phyloP scores from a whole-genome alignment of 208 protist genomes.

The Vickermania ingenoplastis region DNA sequence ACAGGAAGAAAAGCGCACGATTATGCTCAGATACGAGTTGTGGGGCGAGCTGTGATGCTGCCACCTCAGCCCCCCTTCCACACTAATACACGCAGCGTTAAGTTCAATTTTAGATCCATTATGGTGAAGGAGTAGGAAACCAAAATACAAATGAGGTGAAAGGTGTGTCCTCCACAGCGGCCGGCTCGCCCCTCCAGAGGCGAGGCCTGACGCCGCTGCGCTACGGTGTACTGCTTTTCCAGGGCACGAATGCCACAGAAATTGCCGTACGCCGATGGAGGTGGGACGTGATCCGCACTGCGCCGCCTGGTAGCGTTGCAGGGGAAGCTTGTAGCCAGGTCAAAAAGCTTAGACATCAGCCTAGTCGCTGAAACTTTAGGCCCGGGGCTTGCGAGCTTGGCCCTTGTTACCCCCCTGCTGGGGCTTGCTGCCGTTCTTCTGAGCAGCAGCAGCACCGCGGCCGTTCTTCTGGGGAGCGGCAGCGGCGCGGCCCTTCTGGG shows the following conservation, averaged over 20 bases:
- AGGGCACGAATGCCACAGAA: neutral
- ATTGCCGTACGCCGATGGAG: neutral
- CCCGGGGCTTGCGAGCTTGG: slow-evolving; percentile 3
- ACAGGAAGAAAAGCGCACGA: too few relatives aligned
- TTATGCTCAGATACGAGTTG: too few relatives aligned
- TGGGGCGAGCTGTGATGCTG: too few relatives aligned
- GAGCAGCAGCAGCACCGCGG: neutral
- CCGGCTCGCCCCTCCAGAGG: too few relatives aligned
- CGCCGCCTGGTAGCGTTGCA: neutral
- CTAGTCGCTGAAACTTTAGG: neutral
- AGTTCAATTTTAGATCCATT: too few relatives aligned
- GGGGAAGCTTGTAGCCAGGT: neutral
- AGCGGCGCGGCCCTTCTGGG: slow-evolving; percentile 8
- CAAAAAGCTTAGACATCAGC: neutral
- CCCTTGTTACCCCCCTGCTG: slow-evolving; percentile 3
- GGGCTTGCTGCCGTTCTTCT: neutral
- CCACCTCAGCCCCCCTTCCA: too few relatives aligned
- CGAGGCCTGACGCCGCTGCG: neutral
- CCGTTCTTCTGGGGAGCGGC: slow-evolving; percentile 1
- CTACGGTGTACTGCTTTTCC: neutral
- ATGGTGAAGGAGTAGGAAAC: too few relatives aligned
- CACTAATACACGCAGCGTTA: too few relatives aligned
- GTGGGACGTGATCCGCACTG: slow-evolving; percentile 1
- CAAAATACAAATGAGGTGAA: too few relatives aligned
- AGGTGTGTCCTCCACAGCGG: slow-evolving; percentile 4